Conservation (phyloP, 2,329 filamentous ascomycete genomes). For the Pseudopithomyces maydicus region DNA sequence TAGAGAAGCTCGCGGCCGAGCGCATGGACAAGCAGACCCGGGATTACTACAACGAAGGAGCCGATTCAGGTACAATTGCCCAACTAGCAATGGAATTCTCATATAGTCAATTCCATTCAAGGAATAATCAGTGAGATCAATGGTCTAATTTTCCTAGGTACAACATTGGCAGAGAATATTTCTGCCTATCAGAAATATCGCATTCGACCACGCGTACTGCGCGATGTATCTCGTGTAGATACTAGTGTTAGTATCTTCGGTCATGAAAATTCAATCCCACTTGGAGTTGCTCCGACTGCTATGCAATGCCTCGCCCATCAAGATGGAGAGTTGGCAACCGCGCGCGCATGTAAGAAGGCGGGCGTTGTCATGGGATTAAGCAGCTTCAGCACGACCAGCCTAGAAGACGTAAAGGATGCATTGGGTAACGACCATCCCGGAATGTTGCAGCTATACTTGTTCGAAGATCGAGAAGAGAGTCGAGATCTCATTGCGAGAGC, state of each 20-base stretch:
- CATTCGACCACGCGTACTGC: conserved; percentile 35
- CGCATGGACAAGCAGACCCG: conserved; percentile 3
- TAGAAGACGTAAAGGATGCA: conserved; percentile 61
- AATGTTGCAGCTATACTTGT: conserved; percentile 51
- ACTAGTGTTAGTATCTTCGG: conserved; percentile 27
- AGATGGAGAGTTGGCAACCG: conserved; percentile 65
- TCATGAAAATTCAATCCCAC: conserved; percentile 39
- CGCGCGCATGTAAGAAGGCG: conserved; percentile 62
- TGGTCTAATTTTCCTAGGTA: conserved; percentile 21
- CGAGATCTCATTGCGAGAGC: conserved; percentile 27
- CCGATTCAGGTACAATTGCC: conserved; percentile 49
- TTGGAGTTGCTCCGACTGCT: conserved; percentile 61
- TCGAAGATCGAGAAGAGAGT: conserved; percentile 31
- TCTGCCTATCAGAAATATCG: conserved; percentile 36
- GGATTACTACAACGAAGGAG: conserved; percentile 57
- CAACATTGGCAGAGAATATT: conserved; percentile 47
- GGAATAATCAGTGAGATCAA: too few relatives aligned
- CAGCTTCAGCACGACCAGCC: conserved; percentile 63
- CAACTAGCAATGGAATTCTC: too few relatives aligned
- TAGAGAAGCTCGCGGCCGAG: neutral
- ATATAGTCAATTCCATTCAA: too few relatives aligned
- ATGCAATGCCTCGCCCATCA: conserved; percentile 68
- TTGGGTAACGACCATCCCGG: conserved; percentile 42
- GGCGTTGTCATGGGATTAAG: conserved; percentile 67
- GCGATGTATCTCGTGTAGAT: conserved; percentile 29